Base-by-base conservation (phyloP, 129 eudicot species). In the Calendula officinalis region DNA sequence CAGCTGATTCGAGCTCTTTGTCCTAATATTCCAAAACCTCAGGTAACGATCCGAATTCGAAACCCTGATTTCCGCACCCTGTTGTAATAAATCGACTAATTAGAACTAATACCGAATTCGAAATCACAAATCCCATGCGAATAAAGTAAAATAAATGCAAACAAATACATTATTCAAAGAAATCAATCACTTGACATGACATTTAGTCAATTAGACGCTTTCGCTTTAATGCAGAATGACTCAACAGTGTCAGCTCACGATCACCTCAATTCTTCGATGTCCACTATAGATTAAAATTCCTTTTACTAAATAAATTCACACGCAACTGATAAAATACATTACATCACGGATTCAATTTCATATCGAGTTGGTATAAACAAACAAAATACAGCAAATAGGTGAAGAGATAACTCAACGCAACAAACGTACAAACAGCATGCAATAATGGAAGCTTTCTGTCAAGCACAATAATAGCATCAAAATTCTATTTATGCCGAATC, bases 331-430 rank as follows among this genome's bases (percentile, higher is more conserved):
- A 49, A 63, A 35, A 64, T 5, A 62, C 15, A 13, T 22, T 72
- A 27, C 52, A 13, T 64, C 71, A 44, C 50, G 43, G 71, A 46
- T 62, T 62, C 22, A 62, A 52, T 62, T 72, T 12, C 14, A 44
- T n/a, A 7, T 41, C 12, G 33, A 63, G 58, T 43, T 44, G 64
- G 56, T 13, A 43, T 9, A 56, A 56, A 66, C 45, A 74, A 58
- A 74, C 78, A 74, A 74, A 74, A 38, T 42, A 73, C 78, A 73
- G 66, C 78, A 73, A 56, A 55, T 46, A 15, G 51, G 36, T 66
- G 78, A 66, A 30, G 51, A 35, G 67, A 65, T 67, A 49, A 56
- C 67, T 63, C 56, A 54, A 51, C 57, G 57, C 36, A 54, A 57
- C 54, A 49, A 38, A 16, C 44, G 78, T 66, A 66, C 78, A 66